These are phyloP conservation scores for Thelonectria blattea DNA, from an alignment of 2,329 filamentous ascomycete species.

Conservation along the genomic window DNA sequence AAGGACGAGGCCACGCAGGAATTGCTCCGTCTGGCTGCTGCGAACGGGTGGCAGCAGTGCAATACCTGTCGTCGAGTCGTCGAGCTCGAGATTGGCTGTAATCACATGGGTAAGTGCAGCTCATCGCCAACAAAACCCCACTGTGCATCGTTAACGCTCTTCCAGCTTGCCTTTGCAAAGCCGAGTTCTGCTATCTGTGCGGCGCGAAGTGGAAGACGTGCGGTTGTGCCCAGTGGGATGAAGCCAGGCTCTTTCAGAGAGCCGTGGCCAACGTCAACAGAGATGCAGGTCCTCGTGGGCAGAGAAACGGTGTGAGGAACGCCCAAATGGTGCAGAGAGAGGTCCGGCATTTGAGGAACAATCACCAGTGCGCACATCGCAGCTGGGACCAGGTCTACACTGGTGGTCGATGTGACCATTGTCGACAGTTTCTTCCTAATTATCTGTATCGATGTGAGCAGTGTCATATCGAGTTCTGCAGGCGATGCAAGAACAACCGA, in stretches of 20 bases:
- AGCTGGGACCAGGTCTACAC: conserved; percentile 46
- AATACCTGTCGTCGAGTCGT: conserved; percentile 52
- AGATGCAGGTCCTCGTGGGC: not conserved
- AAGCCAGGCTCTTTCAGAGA: conserved; percentile 41
- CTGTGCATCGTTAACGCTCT: not conserved
- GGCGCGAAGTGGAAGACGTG: conserved; percentile 50
- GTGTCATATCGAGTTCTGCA: conserved; percentile 53
- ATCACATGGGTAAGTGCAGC: conserved; percentile 60
- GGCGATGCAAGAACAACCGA: conserved; percentile 51
- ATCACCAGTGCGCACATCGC: conserved; percentile 49
- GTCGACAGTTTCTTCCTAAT: conserved; percentile 42
- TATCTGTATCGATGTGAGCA: conserved; percentile 56
- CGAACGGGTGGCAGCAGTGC: conserved; percentile 60
- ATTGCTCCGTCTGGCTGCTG: conserved; percentile 47
- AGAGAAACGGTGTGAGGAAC: not conserved
- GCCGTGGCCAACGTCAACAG: conserved; percentile 44
- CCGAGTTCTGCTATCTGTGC: conserved; percentile 57
- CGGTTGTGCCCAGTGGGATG: conserved; percentile 45
- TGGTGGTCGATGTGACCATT: conserved; percentile 50
- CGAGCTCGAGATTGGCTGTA: conserved; percentile 57
- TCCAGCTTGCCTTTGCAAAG: conserved; percentile 51
- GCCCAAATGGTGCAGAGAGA: not conserved
- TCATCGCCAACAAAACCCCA: too few species aligned
- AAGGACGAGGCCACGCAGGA: conserved; percentile 48
- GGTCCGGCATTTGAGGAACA: conserved; percentile 17